Percentiles rank a stretch among this genome's conserved stretches.
These are phyloP conservation scores for Cutaneotrichosporon cutaneum DNA, from an alignment of 1,284 basidiomycete genomes.

Conservation along the genomic window DNA sequence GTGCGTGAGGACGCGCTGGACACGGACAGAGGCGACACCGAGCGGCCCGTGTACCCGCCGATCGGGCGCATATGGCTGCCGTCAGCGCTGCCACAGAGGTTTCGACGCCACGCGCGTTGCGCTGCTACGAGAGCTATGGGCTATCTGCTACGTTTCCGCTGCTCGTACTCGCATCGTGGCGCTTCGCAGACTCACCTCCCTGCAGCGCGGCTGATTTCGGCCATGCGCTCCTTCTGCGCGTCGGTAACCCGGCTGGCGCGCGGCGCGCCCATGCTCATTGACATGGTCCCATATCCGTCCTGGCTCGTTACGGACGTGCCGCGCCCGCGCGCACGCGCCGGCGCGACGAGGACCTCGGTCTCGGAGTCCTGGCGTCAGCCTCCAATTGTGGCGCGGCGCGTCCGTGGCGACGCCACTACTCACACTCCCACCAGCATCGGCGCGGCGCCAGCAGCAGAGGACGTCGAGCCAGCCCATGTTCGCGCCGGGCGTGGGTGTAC, in stretches of 20 bases:
- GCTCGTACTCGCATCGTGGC: neutral
- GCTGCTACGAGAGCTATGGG: neutral
- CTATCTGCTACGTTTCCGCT: neutral
- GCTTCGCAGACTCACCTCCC: slow-evolving; percentile 22
- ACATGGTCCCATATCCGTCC: slow-evolving; percentile 22
- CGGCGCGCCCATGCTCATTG: slow-evolving; percentile 14
- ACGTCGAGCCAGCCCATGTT: slow-evolving; percentile 18
- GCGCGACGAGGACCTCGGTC: slow-evolving; percentile 17
- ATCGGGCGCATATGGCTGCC: slow-evolving; percentile 18
- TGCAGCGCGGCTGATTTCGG: slow-evolving; percentile 20
- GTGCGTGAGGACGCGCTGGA: neutral
- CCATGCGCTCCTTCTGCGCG: slow-evolving; percentile 19
- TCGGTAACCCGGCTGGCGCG: slow-evolving; percentile 7
- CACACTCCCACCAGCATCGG: neutral
- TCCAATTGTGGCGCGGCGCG: neutral
- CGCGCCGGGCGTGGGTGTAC: slow-evolving; percentile 5
- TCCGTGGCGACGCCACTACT: neutral
- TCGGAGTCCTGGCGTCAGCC: slow-evolving; percentile 15
- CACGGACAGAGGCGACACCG: slow-evolving; percentile 1
- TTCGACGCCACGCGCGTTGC: no score
- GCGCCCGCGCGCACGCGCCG: slow-evolving; percentile 13
- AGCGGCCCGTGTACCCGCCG: slow-evolving; percentile 11
- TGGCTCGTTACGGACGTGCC: slow-evolving; percentile 15
- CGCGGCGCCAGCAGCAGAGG: slow-evolving; percentile 8
- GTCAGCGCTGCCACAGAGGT: neutral